Conservation (phyloP, 2,329 filamentous ascomycete species). For the Pestalotiopsis fici region DNA sequence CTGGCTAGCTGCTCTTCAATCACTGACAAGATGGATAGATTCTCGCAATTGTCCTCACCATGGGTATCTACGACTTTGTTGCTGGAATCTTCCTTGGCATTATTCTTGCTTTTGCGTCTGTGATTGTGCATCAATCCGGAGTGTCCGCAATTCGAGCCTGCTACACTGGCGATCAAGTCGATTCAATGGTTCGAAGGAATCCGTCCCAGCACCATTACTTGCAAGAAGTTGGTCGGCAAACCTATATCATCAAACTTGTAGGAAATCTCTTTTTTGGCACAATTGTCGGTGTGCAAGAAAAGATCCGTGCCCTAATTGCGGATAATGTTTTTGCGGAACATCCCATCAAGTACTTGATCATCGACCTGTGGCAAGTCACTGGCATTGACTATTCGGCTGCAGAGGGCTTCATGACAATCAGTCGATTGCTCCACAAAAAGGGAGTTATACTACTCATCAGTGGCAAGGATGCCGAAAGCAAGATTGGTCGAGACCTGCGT, state of each 20-base stretch:
- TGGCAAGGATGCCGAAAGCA: constrained; percentile 74
- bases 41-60: constrained; percentile 85
- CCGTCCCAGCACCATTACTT: constrained; percentile 87
- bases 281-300: constrained; percentile 91
- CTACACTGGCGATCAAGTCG: constrained; percentile 87
- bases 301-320: constrained; percentile 79
- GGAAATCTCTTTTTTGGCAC: constrained; percentile 99
- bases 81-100: constrained; percentile 92
- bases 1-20: background rate
- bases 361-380: constrained; percentile 87
- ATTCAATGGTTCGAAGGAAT: constrained; percentile 90
- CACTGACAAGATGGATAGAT: constrained; percentile 49
- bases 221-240: constrained; percentile 81
- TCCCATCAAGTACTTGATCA: constrained; percentile 85
- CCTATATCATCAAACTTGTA: constrained; percentile 86
- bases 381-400: constrained; percentile 96
- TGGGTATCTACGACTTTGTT: constrained; percentile 97
- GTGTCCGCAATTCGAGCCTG: constrained; percentile 86
- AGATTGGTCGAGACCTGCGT: constrained; percentile 75
- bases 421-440: constrained; percentile 76
- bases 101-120: constrained; percentile 84
- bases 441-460: constrained; percentile 82
- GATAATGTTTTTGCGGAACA: constrained; percentile 76
- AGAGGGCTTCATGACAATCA: constrained; percentile 92
- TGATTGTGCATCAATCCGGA: constrained; percentile 88